Conservation (phyloP, 192 early-diverging fungal species). For the Entomortierella lignicola region DNA sequence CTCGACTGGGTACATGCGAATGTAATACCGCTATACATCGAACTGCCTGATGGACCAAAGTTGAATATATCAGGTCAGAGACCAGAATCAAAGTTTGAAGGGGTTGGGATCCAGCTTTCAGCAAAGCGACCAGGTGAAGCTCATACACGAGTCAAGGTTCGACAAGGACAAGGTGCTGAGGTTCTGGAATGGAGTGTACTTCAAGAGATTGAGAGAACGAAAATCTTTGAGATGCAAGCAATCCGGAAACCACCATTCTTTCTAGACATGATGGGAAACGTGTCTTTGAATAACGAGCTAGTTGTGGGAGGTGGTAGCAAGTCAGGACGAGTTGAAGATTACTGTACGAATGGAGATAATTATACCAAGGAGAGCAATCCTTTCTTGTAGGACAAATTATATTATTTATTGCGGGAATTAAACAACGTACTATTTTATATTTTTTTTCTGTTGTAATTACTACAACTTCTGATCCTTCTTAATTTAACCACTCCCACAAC, state of each 20-base stretch:
- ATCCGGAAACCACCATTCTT: conserved; percentile 40
- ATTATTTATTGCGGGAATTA: neutral
- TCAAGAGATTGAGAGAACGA: conserved; percentile 21
- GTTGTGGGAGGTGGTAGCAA: neutral
- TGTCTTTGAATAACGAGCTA: conserved; percentile 5
- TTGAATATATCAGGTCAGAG: conserved; percentile 9
- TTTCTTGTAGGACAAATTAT: neutral
- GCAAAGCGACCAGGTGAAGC: conserved; percentile 28
- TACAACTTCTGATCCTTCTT: too few species aligned
- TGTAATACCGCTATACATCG: conserved; percentile 28
- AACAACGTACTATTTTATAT: too few species aligned
- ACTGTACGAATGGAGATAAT: neutral
- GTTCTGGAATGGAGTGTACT: conserved; percentile 36
- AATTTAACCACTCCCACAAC: too few species aligned
- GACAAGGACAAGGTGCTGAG: conserved; percentile 12
- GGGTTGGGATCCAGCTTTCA: conserved; percentile 2
- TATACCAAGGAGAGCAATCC: neutral
- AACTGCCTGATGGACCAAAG: neutral
- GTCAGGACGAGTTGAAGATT: too few species aligned
- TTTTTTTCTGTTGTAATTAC: too few species aligned
- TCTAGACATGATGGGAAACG: conserved; percentile 7
- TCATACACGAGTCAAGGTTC: conserved; percentile 19
- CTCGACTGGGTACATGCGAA: conserved; percentile 16
- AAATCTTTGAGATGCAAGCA: conserved; percentile 44
- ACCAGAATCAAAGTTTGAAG: neutral